Conservation (phyloP, 139 green algal species). For the Auxenochlorella protothecoides region DNA sequence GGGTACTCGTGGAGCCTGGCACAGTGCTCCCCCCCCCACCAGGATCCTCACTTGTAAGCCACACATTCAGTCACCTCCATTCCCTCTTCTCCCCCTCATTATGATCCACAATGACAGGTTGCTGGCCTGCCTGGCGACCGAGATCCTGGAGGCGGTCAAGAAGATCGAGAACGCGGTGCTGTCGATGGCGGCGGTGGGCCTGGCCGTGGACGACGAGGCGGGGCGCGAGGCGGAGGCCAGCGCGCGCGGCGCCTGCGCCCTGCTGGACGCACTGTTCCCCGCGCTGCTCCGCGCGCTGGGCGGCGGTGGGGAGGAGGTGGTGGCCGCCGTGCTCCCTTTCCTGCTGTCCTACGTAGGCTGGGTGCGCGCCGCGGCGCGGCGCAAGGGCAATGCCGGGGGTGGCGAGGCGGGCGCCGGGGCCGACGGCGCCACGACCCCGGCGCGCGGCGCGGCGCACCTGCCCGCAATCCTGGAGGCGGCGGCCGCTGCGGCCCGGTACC, state of each 20-base stretch:
- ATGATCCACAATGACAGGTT: constrained; percentile 16
- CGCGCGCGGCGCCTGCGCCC: constrained; percentile 20
- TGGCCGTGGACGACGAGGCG: constrained; percentile 55
- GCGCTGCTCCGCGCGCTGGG: constrained; percentile 26
- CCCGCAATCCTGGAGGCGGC: constrained; percentile 32
- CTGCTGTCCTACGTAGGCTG: constrained; percentile 55
- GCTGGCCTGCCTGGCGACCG: constrained; percentile 60
- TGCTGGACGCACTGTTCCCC: constrained; percentile 48
- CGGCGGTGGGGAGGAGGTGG: constrained; percentile 45
- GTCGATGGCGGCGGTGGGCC: constrained; percentile 52
- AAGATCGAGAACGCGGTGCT: constrained; percentile 74
- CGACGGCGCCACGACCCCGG: neutral
- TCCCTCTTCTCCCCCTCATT: neutral
- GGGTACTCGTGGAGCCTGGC: too few relatives aligned
- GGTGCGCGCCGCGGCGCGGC: constrained; percentile 44
- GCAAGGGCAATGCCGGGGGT: constrained; percentile 1
- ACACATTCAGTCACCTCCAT: neutral
- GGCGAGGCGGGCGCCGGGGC: neutral
- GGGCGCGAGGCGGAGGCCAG: constrained; percentile 28
- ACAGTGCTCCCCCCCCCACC: neutral
- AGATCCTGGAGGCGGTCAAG: constrained; percentile 76
- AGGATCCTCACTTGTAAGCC: neutral
- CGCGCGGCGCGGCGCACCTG: constrained; percentile 27
- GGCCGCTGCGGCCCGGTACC: constrained; percentile 20
- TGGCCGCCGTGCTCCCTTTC: constrained; percentile 59